These are phyloP conservation scores for Aspergillus fijiensis DNA, from an alignment of 2,329 filamentous ascomycete species.

Conservation along the genomic window DNA sequence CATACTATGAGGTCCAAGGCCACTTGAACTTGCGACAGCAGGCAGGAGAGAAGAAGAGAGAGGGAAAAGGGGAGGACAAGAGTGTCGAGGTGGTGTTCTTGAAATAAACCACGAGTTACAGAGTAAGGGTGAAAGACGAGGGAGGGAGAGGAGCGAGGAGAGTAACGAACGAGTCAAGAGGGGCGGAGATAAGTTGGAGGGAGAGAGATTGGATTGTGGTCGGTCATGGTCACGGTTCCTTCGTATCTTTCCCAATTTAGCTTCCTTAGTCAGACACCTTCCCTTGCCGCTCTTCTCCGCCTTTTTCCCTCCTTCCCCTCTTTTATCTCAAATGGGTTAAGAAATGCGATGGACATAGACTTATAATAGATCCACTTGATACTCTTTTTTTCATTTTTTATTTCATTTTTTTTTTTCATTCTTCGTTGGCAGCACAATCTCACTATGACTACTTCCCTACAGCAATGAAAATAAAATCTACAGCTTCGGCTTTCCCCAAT, in stretches of 20 bases:
- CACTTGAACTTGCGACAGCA: conserved; percentile 26
- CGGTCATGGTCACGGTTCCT: no score
- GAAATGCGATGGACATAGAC: neutral
- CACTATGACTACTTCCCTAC: neutral
- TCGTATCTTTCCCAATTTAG: neutral
- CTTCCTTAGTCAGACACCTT: neutral
- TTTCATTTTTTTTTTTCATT: no score
- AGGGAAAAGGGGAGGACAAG: no score
- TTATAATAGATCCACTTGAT: neutral
- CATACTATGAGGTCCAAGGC: conserved; percentile 26
- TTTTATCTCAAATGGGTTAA: neutral
- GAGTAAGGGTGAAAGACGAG: neutral
- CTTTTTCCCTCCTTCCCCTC: neutral
- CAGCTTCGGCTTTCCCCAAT: conserved; percentile 49
- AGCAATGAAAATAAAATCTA: conserved; percentile 6
- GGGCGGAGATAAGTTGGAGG: conserved; percentile 6
- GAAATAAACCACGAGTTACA: neutral
- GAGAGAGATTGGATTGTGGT: conserved; percentile 1
- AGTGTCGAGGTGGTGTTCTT: neutral
- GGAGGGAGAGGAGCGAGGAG: neutral
- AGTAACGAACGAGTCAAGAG: no score
- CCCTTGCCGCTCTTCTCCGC: neutral
- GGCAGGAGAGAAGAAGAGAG: conserved; percentile 7
- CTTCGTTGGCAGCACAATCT: neutral
- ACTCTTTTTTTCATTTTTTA: no score